These are phyloP conservation scores for Aureobasidium mangrovei DNA, from an alignment of 2,329 filamentous ascomycete genomes.

Conservation along the genomic window DNA sequence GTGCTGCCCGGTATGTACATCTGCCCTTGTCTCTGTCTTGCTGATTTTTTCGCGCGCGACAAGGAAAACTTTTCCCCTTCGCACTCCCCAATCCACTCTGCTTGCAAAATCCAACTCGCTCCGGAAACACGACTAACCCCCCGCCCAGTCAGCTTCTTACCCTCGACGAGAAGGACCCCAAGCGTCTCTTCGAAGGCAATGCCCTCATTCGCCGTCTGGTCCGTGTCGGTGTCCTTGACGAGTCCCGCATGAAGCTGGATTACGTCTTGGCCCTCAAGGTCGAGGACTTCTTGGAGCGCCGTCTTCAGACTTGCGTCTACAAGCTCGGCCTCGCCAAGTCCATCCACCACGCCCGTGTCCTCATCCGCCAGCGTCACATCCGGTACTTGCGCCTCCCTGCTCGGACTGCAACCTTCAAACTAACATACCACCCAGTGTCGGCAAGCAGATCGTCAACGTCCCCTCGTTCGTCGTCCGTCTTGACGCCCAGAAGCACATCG, in stretches of 20 bases:
- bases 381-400: slow-evolving; percentile 40
- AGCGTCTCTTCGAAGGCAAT: slow-evolving; percentile 99
- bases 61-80: not conserved
- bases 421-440: slow-evolving; percentile 53
- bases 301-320: slow-evolving; percentile 99
- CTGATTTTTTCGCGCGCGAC: slow-evolving; percentile 7
- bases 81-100: not conserved
- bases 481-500: slow-evolving; percentile 99
- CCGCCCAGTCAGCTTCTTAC: slow-evolving; percentile 90
- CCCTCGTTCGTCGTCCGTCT: slow-evolving; percentile 99
- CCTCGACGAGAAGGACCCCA: slow-evolving; percentile 99
- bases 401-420: slow-evolving; percentile 13
- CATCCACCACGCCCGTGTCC: slow-evolving; percentile 99
- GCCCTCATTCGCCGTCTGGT: slow-evolving; percentile 99
- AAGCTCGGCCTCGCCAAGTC: slow-evolving; percentile 99
- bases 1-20: slow-evolving; percentile 86
- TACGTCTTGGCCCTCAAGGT: slow-evolving; percentile 99
- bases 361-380: slow-evolving; percentile 99
- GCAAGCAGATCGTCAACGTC: slow-evolving; percentile 99
- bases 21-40: not conserved
- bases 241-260: slow-evolving; percentile 99
- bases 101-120: slow-evolving; percentile 14
- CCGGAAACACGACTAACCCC: not conserved
- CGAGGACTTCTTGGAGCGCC: slow-evolving; percentile 99
- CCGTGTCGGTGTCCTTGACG: slow-evolving; percentile 98